Evolutionary conservation across 2,329 filamentous ascomycete species (phyloP), one percentile per base, ranked within the genome.

Genomic region (Lanzia echinophila): DNA sequence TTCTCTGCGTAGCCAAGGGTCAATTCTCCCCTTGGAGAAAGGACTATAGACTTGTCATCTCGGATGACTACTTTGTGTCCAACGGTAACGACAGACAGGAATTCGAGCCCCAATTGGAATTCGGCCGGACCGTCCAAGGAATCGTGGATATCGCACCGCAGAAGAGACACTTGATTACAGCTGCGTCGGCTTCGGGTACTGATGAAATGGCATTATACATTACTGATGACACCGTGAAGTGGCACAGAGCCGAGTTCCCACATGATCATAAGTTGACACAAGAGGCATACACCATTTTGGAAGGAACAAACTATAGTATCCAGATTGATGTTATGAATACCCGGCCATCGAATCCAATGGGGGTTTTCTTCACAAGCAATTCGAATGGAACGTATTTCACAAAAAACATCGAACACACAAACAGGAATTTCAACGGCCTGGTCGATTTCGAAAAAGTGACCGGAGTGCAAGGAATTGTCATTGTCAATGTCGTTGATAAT

Each of bases 341-440:
- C 38, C 75, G 74, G 43, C 79, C 79, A 12, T 79, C 78, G 1
- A 81, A 79, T 36, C 81, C 86, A 0, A 92, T 96, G 81, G 95
- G 94, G 33, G 84, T 87, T 11, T 77, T 99, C 54, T 92, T 96
- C 66, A 95, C 90, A 6, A 97, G 92, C 68, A 99, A 99, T 69
- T 97, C 91, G 32, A 95, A 97, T 67, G 94, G 94, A 57, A 96
- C 90, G 2, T 96, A 92, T 70, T 99, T 97, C 68, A 94, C 88
- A 2, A 84, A 87, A 65, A 97, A 96, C 64, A 80, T 92, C 53
- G 88, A 95, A 56, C 87, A 96, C 69, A 96, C 92, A 33, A 97
- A 99, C 69, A 87, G 91, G 63, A 87, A 92, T 64, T 63, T 68
- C 10, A 72, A 73, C 28, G 90, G 90, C 2, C 81, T 84, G 54